These are phyloP conservation scores for Xylaria sp. DNA, from an alignment of 495 filamentous ascomycete species.

Conservation along the genomic window DNA sequence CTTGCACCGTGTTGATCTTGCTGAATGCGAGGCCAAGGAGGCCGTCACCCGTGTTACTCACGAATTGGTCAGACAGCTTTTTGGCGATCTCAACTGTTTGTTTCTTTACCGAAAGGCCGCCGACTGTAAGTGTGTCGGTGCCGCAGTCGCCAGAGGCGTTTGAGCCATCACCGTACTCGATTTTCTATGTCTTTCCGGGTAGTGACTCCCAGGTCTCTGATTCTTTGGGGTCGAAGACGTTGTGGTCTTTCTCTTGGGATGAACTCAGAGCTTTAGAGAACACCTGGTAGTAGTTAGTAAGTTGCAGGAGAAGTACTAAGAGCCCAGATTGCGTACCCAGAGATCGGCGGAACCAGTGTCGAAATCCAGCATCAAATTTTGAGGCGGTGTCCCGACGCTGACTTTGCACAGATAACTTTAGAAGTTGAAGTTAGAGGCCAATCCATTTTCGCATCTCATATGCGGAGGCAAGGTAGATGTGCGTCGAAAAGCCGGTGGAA, in stretches of 20 bases:
- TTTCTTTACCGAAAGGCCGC: conserved; percentile 69
- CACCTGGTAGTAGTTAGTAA: conserved; percentile 52
- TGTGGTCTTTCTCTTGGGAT: conserved; percentile 48
- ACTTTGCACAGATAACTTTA: conserved; percentile 65
- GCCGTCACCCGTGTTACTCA: conserved; percentile 68
- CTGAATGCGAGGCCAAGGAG: conserved; percentile 76
- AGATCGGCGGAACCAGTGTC: conserved; percentile 81
- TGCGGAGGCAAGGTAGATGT: not conserved
- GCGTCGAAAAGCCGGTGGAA: not conserved
- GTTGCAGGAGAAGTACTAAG: not conserved
- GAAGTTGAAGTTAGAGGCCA: not conserved
- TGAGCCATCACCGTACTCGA: conserved; percentile 76
- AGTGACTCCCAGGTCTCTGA: conserved; percentile 67
- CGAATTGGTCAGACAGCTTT: conserved; percentile 67
- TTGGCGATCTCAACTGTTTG: conserved; percentile 76
- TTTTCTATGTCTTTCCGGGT: conserved; percentile 66
- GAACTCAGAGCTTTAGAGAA: conserved; percentile 66
- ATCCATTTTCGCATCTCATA: not conserved
- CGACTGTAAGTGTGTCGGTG: conserved; percentile 70
- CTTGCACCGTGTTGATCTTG: conserved; percentile 71
- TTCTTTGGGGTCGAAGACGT: conserved; percentile 63
- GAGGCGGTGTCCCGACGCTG: conserved; percentile 70
- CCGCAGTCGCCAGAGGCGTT: conserved; percentile 74
- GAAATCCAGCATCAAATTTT: conserved; percentile 73
- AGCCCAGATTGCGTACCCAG: conserved; percentile 63